Conservation (phyloP, 2,329 filamentous ascomycete genomes). For the Talaromyces sp. region DNA sequence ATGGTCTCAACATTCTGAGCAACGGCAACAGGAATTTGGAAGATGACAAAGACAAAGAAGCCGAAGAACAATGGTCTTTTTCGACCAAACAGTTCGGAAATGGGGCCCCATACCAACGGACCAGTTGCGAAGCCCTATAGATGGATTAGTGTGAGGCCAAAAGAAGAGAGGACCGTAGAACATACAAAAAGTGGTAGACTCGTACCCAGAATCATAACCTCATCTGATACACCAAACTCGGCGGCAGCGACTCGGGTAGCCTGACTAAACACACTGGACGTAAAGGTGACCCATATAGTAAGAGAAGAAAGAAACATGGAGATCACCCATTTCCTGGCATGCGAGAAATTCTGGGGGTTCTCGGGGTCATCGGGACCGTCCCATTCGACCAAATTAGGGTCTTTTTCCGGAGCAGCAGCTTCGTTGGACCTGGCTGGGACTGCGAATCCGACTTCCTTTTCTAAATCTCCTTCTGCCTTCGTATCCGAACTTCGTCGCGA, state of each 20-base stretch:
- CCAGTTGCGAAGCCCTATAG: slow-evolving; percentile 39
- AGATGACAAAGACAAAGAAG: slow-evolving; percentile 51
- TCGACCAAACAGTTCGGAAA: slow-evolving; percentile 53
- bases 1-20: slow-evolving; percentile 56
- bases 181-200: slow-evolving; percentile 48
- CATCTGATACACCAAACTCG: slow-evolving; percentile 47
- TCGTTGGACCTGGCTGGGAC: not conserved
- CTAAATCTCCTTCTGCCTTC: slow-evolving; percentile 4
- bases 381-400: slow-evolving; percentile 34
- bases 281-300: slow-evolving; percentile 51
- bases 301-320: slow-evolving; percentile 44
- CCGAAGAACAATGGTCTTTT: slow-evolving; percentile 51
- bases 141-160: not conserved
- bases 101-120: slow-evolving; percentile 44
- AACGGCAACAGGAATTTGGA: slow-evolving; percentile 56
- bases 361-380: slow-evolving; percentile 32
- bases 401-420: slow-evolving; percentile 22
- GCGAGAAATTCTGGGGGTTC: slow-evolving; percentile 32
- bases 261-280: slow-evolving; percentile 48
- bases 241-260: slow-evolving; percentile 43
- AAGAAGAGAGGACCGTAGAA: not conserved
- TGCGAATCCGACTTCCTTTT: slow-evolving; percentile 4
- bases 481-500: slow-evolving; percentile 12
- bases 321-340: slow-evolving; percentile 41
- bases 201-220: slow-evolving; percentile 52